phyloP scores from a whole-genome alignment of 257 asterid species.

The Jacaranda mimosifolia region DNA sequence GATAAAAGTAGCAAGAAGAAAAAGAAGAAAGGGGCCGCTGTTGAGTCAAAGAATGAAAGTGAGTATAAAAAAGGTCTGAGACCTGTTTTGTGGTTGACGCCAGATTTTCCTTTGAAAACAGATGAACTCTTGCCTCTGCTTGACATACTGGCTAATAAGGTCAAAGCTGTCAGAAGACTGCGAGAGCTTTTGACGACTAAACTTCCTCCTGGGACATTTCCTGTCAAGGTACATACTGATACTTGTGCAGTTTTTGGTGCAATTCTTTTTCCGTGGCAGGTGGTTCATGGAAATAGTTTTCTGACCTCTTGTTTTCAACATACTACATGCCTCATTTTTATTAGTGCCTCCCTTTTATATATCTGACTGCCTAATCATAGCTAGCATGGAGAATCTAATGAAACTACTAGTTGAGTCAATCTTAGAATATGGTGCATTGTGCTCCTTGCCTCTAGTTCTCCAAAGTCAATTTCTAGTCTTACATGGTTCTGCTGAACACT shows the following conservation, averaged over 20 bases:
- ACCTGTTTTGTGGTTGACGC: constrained; percentile 98
- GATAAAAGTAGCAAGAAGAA: constrained; percentile 90
- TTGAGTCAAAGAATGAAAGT: constrained; percentile 59
- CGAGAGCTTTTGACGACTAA: constrained; percentile 97
- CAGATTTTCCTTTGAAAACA: constrained; percentile 92
- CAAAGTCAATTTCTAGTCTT: background rate
- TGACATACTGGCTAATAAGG: constrained; percentile 97
- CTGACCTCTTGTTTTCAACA: constrained; percentile 20
- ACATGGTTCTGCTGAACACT: background rate
- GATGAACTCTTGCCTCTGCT: constrained; percentile 97
- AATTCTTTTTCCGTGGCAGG: background rate
- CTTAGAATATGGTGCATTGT: background rate
- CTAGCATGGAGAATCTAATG: constrained; percentile 17
- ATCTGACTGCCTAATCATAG: constrained; percentile 3
- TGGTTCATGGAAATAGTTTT: constrained; percentile 22
- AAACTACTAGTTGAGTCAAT: constrained; percentile 2
- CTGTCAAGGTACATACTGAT: constrained; percentile 80
- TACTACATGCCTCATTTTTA: background rate
- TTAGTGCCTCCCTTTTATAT: background rate
- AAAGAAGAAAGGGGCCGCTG: constrained; percentile 73
- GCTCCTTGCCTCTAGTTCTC: constrained; percentile 7
- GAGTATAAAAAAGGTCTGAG: constrained; percentile 96
- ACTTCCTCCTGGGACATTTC: constrained; percentile 93
- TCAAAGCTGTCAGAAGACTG: constrained; percentile 93
- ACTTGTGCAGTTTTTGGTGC: constrained; percentile 25